Percentiles rank a stretch among this genome's conserved stretches.
phyloP scores from a whole-genome alignment of 495 filamentous ascomycete genomes.

The Letharia columbiana region DNA sequence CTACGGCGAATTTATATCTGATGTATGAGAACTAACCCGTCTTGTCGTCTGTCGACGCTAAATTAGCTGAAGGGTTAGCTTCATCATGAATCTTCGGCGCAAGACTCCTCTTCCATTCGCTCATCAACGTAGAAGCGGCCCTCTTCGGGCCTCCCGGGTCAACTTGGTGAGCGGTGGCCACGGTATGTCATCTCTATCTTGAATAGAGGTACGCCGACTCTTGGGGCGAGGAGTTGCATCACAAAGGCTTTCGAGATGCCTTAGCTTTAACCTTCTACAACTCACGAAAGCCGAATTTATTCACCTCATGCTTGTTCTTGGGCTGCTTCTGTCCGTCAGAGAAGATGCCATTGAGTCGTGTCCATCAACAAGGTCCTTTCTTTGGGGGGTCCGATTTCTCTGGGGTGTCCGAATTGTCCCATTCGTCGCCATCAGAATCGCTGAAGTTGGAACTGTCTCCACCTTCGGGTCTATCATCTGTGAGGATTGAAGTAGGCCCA shows the following conservation, averaged over 20 bases:
- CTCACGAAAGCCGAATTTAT: conserved; percentile 16
- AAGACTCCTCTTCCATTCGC: conserved; percentile 58
- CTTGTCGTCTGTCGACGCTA: background rate
- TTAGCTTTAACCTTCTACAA: conserved; percentile 1
- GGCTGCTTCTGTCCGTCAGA: conserved; percentile 39
- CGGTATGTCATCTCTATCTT: conserved; percentile 53
- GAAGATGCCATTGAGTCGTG: conserved; percentile 31
- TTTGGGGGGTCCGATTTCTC: conserved; percentile 37
- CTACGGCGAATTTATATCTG: background rate
- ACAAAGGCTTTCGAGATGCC: conserved; percentile 12
- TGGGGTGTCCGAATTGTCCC: conserved; percentile 63
- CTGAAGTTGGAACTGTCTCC: conserved; percentile 41
- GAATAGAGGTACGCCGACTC: conserved; percentile 31
- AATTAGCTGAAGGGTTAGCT: conserved; percentile 2
- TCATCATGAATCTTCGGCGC: background rate
- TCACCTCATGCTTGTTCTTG: conserved; percentile 48
- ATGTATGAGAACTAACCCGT: background rate
- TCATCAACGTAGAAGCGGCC: conserved; percentile 66
- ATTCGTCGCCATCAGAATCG: conserved; percentile 58
- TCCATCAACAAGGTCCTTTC: conserved; percentile 40
- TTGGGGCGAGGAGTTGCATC: conserved; percentile 29
- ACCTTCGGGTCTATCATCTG: conserved; percentile 23
- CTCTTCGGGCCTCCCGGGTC: conserved; percentile 58
- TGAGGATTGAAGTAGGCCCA: background rate
- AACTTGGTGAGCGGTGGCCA: conserved; percentile 59